Conservation (phyloP, 1,284 basidiomycete genomes). For the Amylostereum areolatum region DNA sequence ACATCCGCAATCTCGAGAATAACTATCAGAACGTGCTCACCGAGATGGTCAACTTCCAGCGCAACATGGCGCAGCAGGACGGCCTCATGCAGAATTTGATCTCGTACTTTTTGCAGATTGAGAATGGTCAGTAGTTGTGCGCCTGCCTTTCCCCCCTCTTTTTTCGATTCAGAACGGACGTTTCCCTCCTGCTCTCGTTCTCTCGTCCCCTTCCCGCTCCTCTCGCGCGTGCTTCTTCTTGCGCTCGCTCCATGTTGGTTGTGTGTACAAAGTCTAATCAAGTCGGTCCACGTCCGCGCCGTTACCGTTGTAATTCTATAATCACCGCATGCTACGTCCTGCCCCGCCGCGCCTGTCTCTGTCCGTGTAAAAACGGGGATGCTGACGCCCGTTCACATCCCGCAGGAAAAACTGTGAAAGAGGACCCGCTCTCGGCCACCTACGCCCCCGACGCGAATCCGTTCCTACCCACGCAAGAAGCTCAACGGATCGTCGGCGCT, state of each 20-base stretch:
- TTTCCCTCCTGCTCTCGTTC: too few species aligned
- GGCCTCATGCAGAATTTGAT: slow-evolving; percentile 79
- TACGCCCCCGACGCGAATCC: slow-evolving; percentile 31
- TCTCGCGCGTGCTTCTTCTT: too few species aligned
- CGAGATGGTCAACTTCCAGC: slow-evolving; percentile 81
- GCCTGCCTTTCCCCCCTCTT: background rate
- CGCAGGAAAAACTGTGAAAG: slow-evolving; percentile 21
- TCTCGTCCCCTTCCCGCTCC: too few species aligned
- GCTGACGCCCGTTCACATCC: slow-evolving; percentile 10
- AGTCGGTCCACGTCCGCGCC: background rate
- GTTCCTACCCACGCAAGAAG: slow-evolving; percentile 56
- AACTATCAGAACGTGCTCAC: slow-evolving; percentile 75
- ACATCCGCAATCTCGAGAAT: slow-evolving; percentile 60
- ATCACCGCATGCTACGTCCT: too few species aligned
- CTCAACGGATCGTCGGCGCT: slow-evolving; percentile 49
- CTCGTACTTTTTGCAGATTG: slow-evolving; percentile 72
- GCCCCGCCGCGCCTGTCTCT: slow-evolving; percentile 7
- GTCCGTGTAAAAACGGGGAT: slow-evolving; percentile 3
- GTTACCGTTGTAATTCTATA: too few species aligned
- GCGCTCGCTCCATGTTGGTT: too few species aligned
- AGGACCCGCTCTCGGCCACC: slow-evolving; percentile 12
- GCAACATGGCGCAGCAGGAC: slow-evolving; percentile 83
- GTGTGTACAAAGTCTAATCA: too few species aligned
- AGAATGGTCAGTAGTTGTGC: slow-evolving; percentile 43
- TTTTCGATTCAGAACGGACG: slow-evolving; percentile 4